Conservation (phyloP, 2,329 filamentous ascomycete species). For the Dactylonectria macrodidyma region DNA sequence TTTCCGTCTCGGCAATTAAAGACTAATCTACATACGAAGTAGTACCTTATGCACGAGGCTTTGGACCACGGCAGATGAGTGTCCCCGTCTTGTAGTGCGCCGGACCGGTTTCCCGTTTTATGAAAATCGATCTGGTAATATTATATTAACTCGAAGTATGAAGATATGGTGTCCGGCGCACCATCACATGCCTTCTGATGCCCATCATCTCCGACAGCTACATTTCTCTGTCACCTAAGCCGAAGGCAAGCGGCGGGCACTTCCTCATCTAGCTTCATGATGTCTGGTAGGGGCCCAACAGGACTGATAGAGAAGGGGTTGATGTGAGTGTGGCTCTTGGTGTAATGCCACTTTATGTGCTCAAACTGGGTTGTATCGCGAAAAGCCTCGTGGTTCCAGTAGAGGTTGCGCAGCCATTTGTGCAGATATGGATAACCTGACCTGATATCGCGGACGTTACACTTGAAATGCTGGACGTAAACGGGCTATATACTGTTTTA, state of each 20-base stretch:
- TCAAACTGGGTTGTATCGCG: neutral
- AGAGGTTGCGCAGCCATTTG: neutral
- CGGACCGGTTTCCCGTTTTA: too few relatives aligned
- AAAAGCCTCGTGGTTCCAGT: neutral
- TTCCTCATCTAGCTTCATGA: slow-evolving; percentile 1
- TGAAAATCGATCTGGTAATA: too few relatives aligned
- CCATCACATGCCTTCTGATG: too few relatives aligned
- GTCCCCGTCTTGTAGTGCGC: too few relatives aligned
- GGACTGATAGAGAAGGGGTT: neutral
- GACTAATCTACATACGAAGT: too few relatives aligned
- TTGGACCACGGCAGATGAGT: too few relatives aligned
- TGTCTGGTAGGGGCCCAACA: neutral
- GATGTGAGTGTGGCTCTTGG: neutral
- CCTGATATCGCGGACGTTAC: neutral
- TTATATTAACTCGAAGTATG: too few relatives aligned
- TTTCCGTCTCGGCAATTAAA: too few relatives aligned
- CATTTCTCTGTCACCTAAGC: too few relatives aligned
- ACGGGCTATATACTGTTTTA: neutral
- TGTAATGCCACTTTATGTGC: slow-evolving; percentile 1
- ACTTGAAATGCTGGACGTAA: slow-evolving; percentile 9
- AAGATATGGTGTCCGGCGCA: too few relatives aligned
- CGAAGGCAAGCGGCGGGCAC: neutral
- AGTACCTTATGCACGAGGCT: too few relatives aligned
- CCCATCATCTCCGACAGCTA: too few relatives aligned
- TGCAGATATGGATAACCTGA: neutral